A percentile compares a stretch with the other conserved stretches of the same genome.
Evolutionary conservation across 2,329 filamentous ascomycete genomes (phyloP).

Genomic region (Aspergillus puulaauensis): DNA sequence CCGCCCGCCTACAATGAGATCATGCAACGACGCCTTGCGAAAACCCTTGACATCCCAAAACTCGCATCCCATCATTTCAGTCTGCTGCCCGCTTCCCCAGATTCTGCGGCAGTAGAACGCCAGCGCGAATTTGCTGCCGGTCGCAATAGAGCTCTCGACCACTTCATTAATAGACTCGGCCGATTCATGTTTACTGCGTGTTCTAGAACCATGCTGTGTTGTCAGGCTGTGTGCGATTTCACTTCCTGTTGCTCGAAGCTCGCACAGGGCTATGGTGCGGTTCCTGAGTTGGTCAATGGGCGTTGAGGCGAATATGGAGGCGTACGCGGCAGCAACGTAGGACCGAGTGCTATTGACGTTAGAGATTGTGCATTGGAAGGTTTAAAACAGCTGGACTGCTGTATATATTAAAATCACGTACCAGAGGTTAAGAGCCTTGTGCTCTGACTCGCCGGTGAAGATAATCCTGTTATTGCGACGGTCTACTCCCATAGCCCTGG

Average conservation of each 20-base stretch:
- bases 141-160: background rate
- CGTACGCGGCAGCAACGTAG: slow-evolving; percentile 20
- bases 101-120: slow-evolving; percentile 17
- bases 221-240: background rate
- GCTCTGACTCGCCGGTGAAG: slow-evolving; percentile 12
- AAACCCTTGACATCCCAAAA: slow-evolving; percentile 14
- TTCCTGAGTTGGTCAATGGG: slow-evolving; percentile 12
- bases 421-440: slow-evolving; percentile 15
- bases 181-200: background rate
- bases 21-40: background rate
- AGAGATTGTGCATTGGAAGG: no score
- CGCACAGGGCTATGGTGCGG: background rate
- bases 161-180: background rate
- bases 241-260: background rate
- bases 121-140: slow-evolving; percentile 1
- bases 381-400: no score
- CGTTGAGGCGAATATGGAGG: slow-evolving; percentile 14
- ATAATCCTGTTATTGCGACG: slow-evolving; percentile 11
- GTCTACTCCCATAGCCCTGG: slow-evolving; percentile 16
- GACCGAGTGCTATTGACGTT: slow-evolving; percentile 8
- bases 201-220: background rate
- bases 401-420: background rate
- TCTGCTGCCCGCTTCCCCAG: slow-evolving; percentile 16
- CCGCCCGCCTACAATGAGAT: background rate
- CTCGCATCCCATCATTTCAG: slow-evolving; percentile 9